These are phyloP conservation scores for Zymoseptoria ardabiliae DNA, from an alignment of 2,329 filamentous ascomycete genomes.

Conservation along the genomic window DNA sequence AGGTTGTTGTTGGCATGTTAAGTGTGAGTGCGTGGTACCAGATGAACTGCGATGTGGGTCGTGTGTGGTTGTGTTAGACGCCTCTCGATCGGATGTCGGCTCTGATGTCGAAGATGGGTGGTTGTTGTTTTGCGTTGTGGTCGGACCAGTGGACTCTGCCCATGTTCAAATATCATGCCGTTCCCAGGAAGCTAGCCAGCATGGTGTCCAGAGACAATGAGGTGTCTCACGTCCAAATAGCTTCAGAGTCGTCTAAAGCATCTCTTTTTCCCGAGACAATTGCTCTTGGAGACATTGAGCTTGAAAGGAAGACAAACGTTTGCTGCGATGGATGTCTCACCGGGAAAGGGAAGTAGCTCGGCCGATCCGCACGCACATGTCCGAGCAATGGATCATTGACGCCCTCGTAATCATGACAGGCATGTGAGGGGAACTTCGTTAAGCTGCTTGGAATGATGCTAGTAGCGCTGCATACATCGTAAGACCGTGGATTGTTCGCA, in stretches of 20 bases:
- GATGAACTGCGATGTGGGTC: neutral
- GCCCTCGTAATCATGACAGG: neutral
- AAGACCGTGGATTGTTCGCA: neutral
- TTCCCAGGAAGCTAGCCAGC: neutral
- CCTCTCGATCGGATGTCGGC: neutral
- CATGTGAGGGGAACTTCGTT: neutral
- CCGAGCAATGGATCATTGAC: neutral
- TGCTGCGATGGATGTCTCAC: neutral
- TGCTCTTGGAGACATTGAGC: neutral
- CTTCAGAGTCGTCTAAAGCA: neutral
- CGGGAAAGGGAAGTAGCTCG: too few relatives aligned
- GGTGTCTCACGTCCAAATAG: neutral
- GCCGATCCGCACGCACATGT: neutral
- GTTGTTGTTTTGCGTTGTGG: neutral
- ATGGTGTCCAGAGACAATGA: neutral
- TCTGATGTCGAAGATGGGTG: neutral
- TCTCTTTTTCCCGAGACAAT: neutral
- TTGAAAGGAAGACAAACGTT: neutral
- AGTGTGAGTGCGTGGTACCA: neutral
- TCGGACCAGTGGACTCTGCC: too few relatives aligned
- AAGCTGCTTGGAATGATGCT: neutral
- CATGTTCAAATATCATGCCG: neutral
- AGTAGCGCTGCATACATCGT: neutral
- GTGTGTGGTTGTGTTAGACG: neutral
- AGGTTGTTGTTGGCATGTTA: constrained; percentile 19